Evolutionary conservation across 2,329 filamentous ascomycete species (phyloP), one percentile per base, ranked within the genome.

Genomic region (Penicillium sp.): DNA sequence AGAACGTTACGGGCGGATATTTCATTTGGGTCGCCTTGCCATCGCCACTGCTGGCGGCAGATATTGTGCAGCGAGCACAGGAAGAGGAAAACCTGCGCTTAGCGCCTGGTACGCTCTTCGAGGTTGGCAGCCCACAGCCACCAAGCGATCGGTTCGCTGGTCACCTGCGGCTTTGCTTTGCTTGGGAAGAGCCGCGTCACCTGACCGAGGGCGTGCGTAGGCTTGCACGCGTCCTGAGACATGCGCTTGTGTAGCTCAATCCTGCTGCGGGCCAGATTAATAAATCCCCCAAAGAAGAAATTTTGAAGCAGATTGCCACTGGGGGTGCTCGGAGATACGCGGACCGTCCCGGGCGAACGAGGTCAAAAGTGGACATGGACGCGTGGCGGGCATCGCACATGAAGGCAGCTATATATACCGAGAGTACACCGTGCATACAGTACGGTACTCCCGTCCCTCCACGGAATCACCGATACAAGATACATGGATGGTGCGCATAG

Each of bases 21-120:
- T 96, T 96, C 73, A 79, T 96, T 50, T 96, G 92, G 92, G 75
- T 96, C 27, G 82, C 80, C 1, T 74, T 96, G 4, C 87, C 88
- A 0, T 62, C 73, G 62, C 56, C 70, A 46, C 76, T 89, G 55
- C 79, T 81, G 9, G 86, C 83, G 37, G 77, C 76, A 35, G 80
- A 82, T 7, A 78, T 92, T 35, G 84, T 85, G 6, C 76, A 81
- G 65, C 78, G 79, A 40, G 88, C 88, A 16, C 77, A 82, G 68
- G 75, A 79, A 22, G 84, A 88, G 55, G 88, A 90, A 73, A 85
- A 87, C 49, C 73, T 96, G 56, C 81, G 87, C 27, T 79, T 95
- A 22, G 89, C 87, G 24, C 80, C 83, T 22, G 92, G 91, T 3
- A 80, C 82, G 51, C 81, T 90, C 62, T 96, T 94, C 73, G 85